A percentile compares a stretch with the other conserved stretches of the same genome.
Evolutionary conservation across 2,329 filamentous ascomycete genomes (phyloP).

Genomic region (Gnomoniopsis sp.): DNA sequence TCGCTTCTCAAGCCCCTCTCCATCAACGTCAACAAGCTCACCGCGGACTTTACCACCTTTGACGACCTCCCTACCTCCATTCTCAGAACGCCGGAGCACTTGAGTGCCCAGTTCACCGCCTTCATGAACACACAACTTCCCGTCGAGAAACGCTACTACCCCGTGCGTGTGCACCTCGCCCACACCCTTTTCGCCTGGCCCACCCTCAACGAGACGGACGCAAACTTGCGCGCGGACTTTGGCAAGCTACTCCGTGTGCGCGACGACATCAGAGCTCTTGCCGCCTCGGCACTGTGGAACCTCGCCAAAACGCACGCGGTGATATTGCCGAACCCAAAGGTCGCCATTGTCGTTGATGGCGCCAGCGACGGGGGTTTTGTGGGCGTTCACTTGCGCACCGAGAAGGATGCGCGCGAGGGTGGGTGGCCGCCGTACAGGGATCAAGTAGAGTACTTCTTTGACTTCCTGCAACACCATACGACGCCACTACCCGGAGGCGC

Average conservation of each 20-base stretch:
- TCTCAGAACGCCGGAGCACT: slow-evolving; percentile 22
- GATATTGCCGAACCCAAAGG: slow-evolving; percentile 10
- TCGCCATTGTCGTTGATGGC: slow-evolving; percentile 26
- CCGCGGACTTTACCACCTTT: slow-evolving; percentile 18
- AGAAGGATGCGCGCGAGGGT: slow-evolving; percentile 24
- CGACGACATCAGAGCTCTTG: slow-evolving; percentile 30
- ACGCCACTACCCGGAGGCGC: background rate
- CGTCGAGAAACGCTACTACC: slow-evolving; percentile 26
- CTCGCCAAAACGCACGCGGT: slow-evolving; percentile 25
- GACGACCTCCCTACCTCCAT: slow-evolving; percentile 20
- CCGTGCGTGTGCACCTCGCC: slow-evolving; percentile 31
- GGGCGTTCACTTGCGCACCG: slow-evolving; percentile 34
- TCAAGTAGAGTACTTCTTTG: slow-evolving; percentile 31
- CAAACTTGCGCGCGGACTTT: slow-evolving; percentile 30
- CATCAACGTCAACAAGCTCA: slow-evolving; percentile 24
- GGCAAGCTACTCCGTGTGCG: slow-evolving; percentile 36
- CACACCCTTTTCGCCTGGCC: slow-evolving; percentile 29
- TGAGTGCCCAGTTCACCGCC: slow-evolving; percentile 23
- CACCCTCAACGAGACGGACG: slow-evolving; percentile 23
- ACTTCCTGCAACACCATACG: slow-evolving; percentile 20
- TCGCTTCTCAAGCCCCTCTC: slow-evolving; percentile 23
- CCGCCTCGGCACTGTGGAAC: slow-evolving; percentile 32
- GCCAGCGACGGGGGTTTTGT: slow-evolving; percentile 24
- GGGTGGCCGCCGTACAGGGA: slow-evolving; percentile 29
- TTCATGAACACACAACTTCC: slow-evolving; percentile 26